Percentiles rank a stretch among this genome's conserved stretches.
Evolutionary conservation across 2,329 filamentous ascomycete species (phyloP).

Genomic region (Sphaerulina populicola): DNA sequence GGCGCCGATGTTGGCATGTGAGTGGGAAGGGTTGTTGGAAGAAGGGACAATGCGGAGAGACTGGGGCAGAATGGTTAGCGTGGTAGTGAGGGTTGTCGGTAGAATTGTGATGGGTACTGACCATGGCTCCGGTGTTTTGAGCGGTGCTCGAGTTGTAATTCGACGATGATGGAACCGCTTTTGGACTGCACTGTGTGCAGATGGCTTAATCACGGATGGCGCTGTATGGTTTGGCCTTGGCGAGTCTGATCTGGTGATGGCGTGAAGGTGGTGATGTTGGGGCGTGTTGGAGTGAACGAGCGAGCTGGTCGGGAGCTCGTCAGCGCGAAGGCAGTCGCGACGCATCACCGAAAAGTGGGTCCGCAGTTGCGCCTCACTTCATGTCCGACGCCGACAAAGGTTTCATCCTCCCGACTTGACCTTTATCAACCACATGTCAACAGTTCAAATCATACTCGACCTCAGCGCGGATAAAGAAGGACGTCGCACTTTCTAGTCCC

Average conservation of each 20-base stretch:
- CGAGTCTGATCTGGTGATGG: constrained; percentile 5
- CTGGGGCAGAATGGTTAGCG: constrained; percentile 18
- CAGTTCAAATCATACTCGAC: too few species aligned
- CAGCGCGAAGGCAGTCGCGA: constrained; percentile 18
- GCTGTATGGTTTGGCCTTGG: neutral
- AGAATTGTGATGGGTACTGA: constrained; percentile 1
- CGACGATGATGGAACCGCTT: neutral
- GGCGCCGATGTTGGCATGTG: constrained; percentile 52
- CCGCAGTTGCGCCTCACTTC: constrained; percentile 4
- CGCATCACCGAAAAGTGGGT: constrained; percentile 1
- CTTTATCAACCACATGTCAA: too few species aligned
- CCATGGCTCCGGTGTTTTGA: constrained; percentile 10
- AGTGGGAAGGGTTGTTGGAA: constrained; percentile 52
- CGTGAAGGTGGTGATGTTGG: constrained; percentile 3
- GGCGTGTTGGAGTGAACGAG: constrained; percentile 2
- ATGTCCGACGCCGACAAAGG: constrained; percentile 2
- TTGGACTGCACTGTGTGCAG: neutral
- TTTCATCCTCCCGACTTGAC: neutral
- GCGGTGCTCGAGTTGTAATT: neutral
- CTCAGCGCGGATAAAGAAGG: too few species aligned
- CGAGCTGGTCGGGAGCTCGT: constrained; percentile 9
- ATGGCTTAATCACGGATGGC: neutral
- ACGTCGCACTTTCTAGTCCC: too few species aligned
- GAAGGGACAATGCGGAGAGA: constrained; percentile 76
- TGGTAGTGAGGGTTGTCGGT: neutral